phyloP scores from a whole-genome alignment of 2,329 filamentous ascomycete genomes.

The Coniochaeta hoffmannii region DNA sequence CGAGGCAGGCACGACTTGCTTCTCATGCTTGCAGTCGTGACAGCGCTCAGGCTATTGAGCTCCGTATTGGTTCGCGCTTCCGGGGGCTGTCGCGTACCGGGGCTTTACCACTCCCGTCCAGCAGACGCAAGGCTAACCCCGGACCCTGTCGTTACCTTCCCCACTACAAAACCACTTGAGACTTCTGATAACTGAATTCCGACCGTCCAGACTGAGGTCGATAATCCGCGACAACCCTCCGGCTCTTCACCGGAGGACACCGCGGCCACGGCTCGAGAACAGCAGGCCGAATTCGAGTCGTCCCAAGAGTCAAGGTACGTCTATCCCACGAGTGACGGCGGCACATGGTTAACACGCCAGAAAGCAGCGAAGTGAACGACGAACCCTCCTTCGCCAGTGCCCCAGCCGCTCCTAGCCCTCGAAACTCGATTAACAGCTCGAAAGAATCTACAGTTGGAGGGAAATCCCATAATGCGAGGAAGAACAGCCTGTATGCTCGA shows the following conservation, averaged over 20 bases:
- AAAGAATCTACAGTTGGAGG: too few species aligned
- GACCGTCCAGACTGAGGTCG: not conserved
- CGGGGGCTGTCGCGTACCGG: not conserved
- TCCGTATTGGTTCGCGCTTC: not conserved
- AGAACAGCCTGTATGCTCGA: not conserved
- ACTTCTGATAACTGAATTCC: not conserved
- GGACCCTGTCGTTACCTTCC: not conserved
- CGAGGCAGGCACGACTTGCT: not conserved
- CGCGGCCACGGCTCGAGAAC: not conserved
- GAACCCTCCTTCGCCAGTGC: not conserved
- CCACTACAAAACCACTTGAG: not conserved
- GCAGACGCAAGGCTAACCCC: not conserved
- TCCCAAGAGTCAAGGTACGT: not conserved
- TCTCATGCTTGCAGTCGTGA: not conserved
- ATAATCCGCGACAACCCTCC: not conserved
- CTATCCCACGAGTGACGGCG: not conserved
- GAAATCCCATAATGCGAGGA: not conserved
- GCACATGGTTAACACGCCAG: not conserved
- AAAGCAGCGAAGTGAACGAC: not conserved
- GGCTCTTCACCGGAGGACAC: not conserved
- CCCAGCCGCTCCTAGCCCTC: not conserved
- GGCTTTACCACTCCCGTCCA: not conserved
- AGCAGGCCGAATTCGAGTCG: not conserved
- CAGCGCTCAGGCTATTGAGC: not conserved
- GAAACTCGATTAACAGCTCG: not conserved